Conservation (phyloP, 345 rosid species). For the Hirschfeldia incana region DNA sequence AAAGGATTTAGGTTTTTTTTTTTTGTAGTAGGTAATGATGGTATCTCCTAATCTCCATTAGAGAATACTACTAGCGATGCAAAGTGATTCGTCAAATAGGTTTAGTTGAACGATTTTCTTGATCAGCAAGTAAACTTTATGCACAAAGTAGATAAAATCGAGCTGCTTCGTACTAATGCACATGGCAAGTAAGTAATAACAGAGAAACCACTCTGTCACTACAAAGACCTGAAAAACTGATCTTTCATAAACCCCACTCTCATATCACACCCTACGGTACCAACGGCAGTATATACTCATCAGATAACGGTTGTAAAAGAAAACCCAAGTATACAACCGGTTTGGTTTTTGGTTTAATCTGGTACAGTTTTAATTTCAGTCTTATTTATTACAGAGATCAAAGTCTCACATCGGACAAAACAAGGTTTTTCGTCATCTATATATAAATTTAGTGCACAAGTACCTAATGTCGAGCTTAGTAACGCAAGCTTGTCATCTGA, state of each 20-base stretch:
- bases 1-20: too few species aligned
- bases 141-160: neutral
- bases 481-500: neutral
- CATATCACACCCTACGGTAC: neutral
- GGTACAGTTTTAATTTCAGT: neutral
- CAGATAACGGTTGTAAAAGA: neutral
- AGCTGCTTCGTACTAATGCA: neutral
- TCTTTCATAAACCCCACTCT: neutral
- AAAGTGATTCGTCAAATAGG: too few species aligned
- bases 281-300: neutral
- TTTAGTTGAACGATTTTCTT: too few species aligned
- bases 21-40: too few species aligned
- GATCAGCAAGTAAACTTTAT: too few species aligned
- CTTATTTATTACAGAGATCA: too few species aligned
- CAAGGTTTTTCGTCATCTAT: neutral
- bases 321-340: neutral
- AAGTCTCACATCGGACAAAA: neutral
- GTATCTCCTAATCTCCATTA: too few species aligned
- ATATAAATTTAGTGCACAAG: neutral
- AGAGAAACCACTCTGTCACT: neutral
- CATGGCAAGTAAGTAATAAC: neutral
- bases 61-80: too few species aligned
- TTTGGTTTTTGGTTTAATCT: neutral
- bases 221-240: neutral
- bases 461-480: neutral